Evolutionary conservation across 2,329 filamentous ascomycete species (phyloP), one percentile per base, ranked within the genome.

Genomic region (Diaporthe sp.): DNA sequence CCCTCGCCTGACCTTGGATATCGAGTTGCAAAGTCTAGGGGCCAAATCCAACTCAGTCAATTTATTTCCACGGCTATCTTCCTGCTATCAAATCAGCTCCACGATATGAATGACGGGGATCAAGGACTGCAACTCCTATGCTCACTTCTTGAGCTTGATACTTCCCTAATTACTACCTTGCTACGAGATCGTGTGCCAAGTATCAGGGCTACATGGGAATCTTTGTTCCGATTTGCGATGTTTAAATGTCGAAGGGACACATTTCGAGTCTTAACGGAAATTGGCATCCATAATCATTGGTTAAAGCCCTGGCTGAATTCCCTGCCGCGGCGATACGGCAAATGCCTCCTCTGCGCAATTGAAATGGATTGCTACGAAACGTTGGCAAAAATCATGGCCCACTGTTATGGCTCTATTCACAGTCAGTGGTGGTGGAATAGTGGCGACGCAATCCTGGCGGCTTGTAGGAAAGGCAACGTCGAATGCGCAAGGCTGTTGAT

Each of bases 251-350:
- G 58, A 28, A 28, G 9, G n/a, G 12, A 28, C 10, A 61, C 13
- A 12, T 61, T 61, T 28, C 58, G 58, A 42, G 6, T 28, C 3
- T 19, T 61, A 4, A 22, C 7, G 2, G 25, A 42, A 2, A 30
- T 45, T 4, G 58, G 58, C 25, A 45, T 61, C 38, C n/a, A 22
- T 22, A 45, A 61, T 4, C n/a, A 28, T 12, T 61, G 58, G 58
- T 25, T 61, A 2, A 28, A 30, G 19, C 13, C n/a, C n/a, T 12
- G 1, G n/a, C n/a, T n/a, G n/a, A n/a, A n/a, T n/a, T n/a, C n/a
- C n/a, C n/a, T n/a, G n/a, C n/a, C n/a, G n/a, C n/a, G n/a, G 12
- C 2, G 3, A 4, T 17, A 13, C 5, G 38, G 3, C 17, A 2
- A 9, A 1, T 61, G 25, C 13, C n/a, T 61, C 13, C 3, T 4